phyloP scores from a whole-genome alignment of 805 yeast genomes.

The Zygoascus biomembranicola region DNA sequence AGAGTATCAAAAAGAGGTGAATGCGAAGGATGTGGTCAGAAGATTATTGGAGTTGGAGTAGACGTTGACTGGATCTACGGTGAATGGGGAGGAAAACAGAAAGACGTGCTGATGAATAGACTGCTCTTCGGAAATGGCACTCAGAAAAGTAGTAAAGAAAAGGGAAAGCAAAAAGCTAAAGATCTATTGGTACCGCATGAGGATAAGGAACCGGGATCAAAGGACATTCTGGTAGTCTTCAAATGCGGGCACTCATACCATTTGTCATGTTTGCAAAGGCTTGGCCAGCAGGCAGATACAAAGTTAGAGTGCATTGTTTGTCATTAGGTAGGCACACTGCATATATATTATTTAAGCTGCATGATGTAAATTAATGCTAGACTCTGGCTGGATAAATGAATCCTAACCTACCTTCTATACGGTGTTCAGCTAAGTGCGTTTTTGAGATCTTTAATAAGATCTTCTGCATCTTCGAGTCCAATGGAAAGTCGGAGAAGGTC shows the following conservation, averaged over 20 bases:
- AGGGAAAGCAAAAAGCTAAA: not conserved
- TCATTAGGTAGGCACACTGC: conserved; percentile 2
- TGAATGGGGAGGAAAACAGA: conserved; percentile 25
- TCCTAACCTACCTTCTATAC: not conserved
- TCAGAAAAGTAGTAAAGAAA: conserved; percentile 1
- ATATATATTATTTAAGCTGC: not conserved
- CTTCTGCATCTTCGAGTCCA: conserved; percentile 74
- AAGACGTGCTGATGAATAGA: not conserved
- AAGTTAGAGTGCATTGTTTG: conserved; percentile 37
- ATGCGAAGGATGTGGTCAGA: conserved; percentile 73
- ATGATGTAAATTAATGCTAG: not conserved
- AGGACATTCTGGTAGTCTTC: conserved; percentile 40
- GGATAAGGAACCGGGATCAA: not conserved
- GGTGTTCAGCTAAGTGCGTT: conserved; percentile 35
- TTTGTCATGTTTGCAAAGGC: conserved; percentile 42
- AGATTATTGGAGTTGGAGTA: conserved; percentile 61
- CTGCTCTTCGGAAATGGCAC: conserved; percentile 1
- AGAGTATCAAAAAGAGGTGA: conserved; percentile 39
- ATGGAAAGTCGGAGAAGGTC: conserved; percentile 65
- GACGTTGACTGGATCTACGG: conserved; percentile 38
- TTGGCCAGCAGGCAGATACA: conserved; percentile 30
- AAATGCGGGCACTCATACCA: conserved; percentile 65
- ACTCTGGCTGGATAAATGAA: not conserved
- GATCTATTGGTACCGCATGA: not conserved
- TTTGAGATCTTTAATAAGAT: conserved; percentile 62